These are phyloP conservation scores for Ascodesmis nigricans DNA, from an alignment of 495 filamentous ascomycete species.

Conservation along the genomic window DNA sequence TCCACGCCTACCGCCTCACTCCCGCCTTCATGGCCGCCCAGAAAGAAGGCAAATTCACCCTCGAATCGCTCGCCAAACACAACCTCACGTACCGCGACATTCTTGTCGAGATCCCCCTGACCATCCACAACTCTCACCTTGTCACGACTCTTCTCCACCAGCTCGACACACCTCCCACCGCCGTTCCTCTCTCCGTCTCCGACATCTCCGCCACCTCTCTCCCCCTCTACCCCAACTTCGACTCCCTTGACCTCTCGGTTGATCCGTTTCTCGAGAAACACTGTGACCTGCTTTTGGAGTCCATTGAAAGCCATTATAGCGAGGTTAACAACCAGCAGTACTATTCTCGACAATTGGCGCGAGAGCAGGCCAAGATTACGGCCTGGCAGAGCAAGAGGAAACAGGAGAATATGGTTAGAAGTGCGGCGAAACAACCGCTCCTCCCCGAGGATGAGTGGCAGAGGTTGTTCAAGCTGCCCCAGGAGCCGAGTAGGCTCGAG, in stretches of 20 bases:
- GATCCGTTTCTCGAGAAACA: slow-evolving; percentile 99
- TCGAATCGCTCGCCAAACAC: slow-evolving; percentile 70
- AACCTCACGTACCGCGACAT: slow-evolving; percentile 87
- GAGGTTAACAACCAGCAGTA: slow-evolving; percentile 98
- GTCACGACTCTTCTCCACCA: slow-evolving; percentile 89
- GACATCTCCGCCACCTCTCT: slow-evolving; percentile 28
- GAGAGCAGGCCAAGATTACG: slow-evolving; percentile 89
- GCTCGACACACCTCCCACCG: slow-evolving; percentile 37
- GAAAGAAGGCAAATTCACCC: slow-evolving; percentile 92
- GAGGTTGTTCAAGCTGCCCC: slow-evolving; percentile 85
- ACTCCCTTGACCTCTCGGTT: slow-evolving; percentile 70
- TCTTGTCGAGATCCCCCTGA: slow-evolving; percentile 72
- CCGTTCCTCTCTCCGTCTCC: slow-evolving; percentile 54
- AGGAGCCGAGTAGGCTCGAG: slow-evolving; percentile 81
- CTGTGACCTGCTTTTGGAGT: slow-evolving; percentile 81
- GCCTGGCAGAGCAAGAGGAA: slow-evolving; percentile 91
- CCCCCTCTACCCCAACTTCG: slow-evolving; percentile 66
- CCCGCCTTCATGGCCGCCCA: slow-evolving; percentile 73
- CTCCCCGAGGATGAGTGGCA: slow-evolving; percentile 97
- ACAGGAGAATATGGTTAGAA: slow-evolving; percentile 68
- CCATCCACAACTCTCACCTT: slow-evolving; percentile 91
- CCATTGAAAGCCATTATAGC: slow-evolving; percentile 90
- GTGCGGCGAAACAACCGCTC: slow-evolving; percentile 64
- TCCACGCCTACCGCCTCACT: slow-evolving; percentile 79
- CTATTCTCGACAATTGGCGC: slow-evolving; percentile 83